These are phyloP conservation scores for Acrocalymma vagum DNA, from an alignment of 2,329 filamentous ascomycete genomes.

Conservation along the genomic window DNA sequence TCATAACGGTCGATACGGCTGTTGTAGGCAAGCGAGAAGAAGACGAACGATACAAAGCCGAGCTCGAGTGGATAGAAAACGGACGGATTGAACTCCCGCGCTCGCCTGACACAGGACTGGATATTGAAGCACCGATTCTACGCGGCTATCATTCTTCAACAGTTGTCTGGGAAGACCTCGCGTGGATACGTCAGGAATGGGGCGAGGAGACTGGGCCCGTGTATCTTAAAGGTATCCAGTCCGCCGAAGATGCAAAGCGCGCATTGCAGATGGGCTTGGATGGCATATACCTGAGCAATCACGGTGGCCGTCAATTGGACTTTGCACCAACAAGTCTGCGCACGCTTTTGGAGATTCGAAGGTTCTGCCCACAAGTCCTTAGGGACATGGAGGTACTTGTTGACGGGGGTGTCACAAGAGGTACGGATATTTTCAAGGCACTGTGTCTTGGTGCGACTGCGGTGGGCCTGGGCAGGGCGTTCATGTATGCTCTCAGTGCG, in stretches of 20 bases:
- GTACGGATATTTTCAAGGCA: slow-evolving; percentile 73
- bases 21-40: slow-evolving; percentile 24
- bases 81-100: no score
- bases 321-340: slow-evolving; percentile 17
- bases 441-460: slow-evolving; percentile 70
- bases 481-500: slow-evolving; percentile 59
- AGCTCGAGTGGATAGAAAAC: slow-evolving; percentile 45
- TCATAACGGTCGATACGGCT: slow-evolving; percentile 26
- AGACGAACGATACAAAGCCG: slow-evolving; percentile 19
- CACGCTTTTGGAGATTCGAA: slow-evolving; percentile 66
- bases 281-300: slow-evolving; percentile 57
- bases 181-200: slow-evolving; percentile 45
- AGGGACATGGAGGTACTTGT: slow-evolving; percentile 67
- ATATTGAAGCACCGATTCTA: slow-evolving; percentile 64
- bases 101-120: no score
- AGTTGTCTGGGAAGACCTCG: slow-evolving; percentile 58
- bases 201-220: slow-evolving; percentile 1
- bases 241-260: slow-evolving; percentile 6
- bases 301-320: slow-evolving; percentile 59
- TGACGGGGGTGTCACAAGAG: slow-evolving; percentile 70
- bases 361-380: slow-evolving; percentile 67
- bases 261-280: slow-evolving; percentile 2
- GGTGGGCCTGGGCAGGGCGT: slow-evolving; percentile 67
- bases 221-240: slow-evolving; percentile 38
- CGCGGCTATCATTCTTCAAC: slow-evolving; percentile 66